These are phyloP conservation scores for Climacium dendroides DNA, from an alignment of 225 moss, liverwort and hornwort genomes.

Conservation along the genomic window DNA sequence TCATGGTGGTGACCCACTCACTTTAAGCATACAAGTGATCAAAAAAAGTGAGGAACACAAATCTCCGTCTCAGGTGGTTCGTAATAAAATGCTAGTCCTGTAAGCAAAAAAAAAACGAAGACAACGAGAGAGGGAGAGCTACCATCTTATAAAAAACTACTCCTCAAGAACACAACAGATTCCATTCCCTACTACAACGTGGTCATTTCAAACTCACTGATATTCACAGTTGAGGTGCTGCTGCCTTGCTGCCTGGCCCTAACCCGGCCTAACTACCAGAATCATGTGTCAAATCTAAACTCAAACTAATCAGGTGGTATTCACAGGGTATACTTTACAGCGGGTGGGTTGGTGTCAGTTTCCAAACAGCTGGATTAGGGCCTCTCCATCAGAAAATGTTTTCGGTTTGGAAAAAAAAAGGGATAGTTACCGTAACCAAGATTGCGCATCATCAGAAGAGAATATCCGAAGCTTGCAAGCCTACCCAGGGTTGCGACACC, in stretches of 20 bases:
- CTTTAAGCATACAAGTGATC: not conserved
- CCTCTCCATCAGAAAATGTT: not conserved
- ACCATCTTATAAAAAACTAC: not conserved
- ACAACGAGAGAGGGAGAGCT: not conserved
- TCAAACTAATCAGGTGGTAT: constrained; percentile 10
- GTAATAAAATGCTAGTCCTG: not conserved
- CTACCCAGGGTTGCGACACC: constrained; percentile 24
- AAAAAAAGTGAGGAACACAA: constrained; percentile 11
- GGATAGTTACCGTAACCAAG: not conserved
- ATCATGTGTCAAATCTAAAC: not conserved
- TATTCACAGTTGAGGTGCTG: constrained; percentile 25
- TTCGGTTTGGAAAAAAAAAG: not conserved
- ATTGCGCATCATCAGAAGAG: constrained; percentile 1
- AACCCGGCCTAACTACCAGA: not conserved
- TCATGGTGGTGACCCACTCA: not conserved
- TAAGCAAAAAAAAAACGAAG: not conserved
- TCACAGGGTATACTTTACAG: constrained; percentile 33
- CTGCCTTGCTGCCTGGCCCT: not conserved
- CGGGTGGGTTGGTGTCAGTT: not conserved
- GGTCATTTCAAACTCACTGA: constrained; percentile 7
- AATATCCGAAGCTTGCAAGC: constrained; percentile 18
- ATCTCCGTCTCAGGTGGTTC: not conserved
- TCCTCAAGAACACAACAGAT: not conserved
- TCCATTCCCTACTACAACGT: not conserved
- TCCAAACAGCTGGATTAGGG: not conserved